Conservation (phyloP, 2,329 filamentous ascomycete genomes). For the Hymenoscyphus infarciens region DNA sequence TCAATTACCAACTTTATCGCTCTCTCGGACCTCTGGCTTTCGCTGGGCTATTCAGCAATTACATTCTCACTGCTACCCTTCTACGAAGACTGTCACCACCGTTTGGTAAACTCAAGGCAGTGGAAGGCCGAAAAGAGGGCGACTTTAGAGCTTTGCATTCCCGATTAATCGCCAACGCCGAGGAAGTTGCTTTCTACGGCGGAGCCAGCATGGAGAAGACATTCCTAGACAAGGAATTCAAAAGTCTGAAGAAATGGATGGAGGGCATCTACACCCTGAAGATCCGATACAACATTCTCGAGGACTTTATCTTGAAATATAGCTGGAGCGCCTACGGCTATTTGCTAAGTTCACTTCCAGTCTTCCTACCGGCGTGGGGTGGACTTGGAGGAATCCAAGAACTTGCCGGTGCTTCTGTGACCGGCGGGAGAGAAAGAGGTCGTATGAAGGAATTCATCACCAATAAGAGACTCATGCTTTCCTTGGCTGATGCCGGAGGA, state of each 20-base stretch:
- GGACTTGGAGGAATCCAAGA: constrained; percentile 74
- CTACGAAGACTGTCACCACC: constrained; percentile 85
- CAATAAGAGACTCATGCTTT: constrained; percentile 97
- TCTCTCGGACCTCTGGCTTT: constrained; percentile 86
- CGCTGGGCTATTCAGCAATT: constrained; percentile 83
- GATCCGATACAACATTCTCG: constrained; percentile 97
- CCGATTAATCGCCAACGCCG: constrained; percentile 89
- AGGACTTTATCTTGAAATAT: constrained; percentile 97
- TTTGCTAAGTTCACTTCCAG: constrained; percentile 83
- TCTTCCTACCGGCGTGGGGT: constrained; percentile 93
- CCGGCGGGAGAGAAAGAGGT: constrained; percentile 65
- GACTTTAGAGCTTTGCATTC: constrained; percentile 92
- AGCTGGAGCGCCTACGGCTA: constrained; percentile 99
- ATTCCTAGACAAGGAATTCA: constrained; percentile 88
- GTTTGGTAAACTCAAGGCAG: constrained; percentile 94
- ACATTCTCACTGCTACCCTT: constrained; percentile 89
- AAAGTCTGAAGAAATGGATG: constrained; percentile 93
- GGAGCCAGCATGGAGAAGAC: constrained; percentile 93
- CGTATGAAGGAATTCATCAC: constrained; percentile 99
- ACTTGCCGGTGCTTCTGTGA: constrained; percentile 49
- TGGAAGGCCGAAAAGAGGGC: constrained; percentile 91
- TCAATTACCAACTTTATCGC: constrained; percentile 95
- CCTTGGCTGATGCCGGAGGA: constrained; percentile 89
- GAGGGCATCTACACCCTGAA: constrained; percentile 97
- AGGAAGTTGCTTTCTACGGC: constrained; percentile 96